Evolutionary conservation across 2,329 filamentous ascomycete genomes (phyloP).

Genomic region (Paecilomyces sp.): DNA sequence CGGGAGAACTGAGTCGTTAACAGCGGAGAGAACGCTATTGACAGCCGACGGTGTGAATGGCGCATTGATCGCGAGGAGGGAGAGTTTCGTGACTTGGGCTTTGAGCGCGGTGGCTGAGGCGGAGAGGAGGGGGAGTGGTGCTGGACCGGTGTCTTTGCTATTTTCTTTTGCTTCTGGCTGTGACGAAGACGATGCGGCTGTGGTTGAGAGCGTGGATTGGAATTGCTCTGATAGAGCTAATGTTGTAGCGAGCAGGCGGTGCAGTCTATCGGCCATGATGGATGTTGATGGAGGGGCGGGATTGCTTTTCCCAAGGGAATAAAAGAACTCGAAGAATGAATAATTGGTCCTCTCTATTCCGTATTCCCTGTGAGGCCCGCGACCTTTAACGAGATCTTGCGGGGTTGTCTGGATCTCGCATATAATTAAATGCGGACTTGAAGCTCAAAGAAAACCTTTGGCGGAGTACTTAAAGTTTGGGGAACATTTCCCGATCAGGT

Average conservation of each 20-base stretch:
- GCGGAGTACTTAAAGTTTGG: neutral
- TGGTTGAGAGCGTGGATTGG: constrained; percentile 20
- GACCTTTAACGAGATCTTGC: neutral
- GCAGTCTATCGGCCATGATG: constrained; percentile 26
- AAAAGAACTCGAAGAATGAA: too few relatives aligned
- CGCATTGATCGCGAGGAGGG: constrained; percentile 75
- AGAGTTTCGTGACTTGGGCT: constrained; percentile 81
- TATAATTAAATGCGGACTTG: neutral
- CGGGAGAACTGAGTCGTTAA: constrained; percentile 67
- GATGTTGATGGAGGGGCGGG: neutral
- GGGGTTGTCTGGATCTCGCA: neutral
- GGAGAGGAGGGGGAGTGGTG: constrained; percentile 57
- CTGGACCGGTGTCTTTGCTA: constrained; percentile 11
- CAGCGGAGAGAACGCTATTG: constrained; percentile 59
- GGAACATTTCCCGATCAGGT: neutral
- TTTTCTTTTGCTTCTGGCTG: constrained; percentile 1
- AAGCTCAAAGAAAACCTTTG: neutral
- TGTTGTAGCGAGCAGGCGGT: constrained; percentile 23
- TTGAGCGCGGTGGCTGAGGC: constrained; percentile 67
- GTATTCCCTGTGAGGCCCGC: neutral
- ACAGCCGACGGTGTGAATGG: constrained; percentile 79
- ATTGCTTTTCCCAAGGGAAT: too few relatives aligned
- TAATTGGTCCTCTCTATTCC: neutral
- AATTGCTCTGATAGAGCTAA: constrained; percentile 33
- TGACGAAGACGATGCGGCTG: constrained; percentile 11